Conservation (phyloP, 176 grass and related monocot genomes). For the Aegilops sharonensis region DNA sequence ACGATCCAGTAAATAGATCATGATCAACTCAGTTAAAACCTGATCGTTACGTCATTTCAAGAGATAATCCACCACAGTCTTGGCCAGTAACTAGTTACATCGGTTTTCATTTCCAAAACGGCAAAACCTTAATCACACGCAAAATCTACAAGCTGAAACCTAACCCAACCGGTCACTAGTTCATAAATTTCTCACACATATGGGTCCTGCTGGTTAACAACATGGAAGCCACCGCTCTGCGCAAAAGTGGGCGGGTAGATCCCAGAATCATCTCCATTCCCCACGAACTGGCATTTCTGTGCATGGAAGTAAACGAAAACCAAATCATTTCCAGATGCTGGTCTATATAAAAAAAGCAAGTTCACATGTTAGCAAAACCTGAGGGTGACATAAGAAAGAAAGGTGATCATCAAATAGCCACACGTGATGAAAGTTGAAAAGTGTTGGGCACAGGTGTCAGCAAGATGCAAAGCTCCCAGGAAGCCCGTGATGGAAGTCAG, state of each 20-base stretch:
- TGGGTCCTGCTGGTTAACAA: too few species aligned
- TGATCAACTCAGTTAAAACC: neutral
- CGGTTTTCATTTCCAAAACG: neutral
- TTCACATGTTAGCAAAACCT: constrained; percentile 25
- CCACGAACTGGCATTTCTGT: neutral
- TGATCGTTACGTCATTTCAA: neutral
- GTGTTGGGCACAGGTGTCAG: neutral
- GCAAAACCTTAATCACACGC: neutral
- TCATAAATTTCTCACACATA: neutral
- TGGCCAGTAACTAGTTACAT: neutral
- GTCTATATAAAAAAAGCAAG: neutral
- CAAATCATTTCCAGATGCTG: neutral
- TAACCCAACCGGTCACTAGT: neutral
- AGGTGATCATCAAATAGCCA: constrained; percentile 3
- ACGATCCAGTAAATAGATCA: neutral
- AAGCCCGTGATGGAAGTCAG: constrained; percentile 37
- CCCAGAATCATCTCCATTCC: constrained; percentile 7
- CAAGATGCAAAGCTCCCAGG: constrained; percentile 7
- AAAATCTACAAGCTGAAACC: neutral
- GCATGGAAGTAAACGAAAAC: neutral
- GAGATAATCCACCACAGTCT: neutral
- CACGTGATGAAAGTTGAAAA: constrained; percentile 34
- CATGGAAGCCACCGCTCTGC: neutral
- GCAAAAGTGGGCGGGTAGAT: neutral
- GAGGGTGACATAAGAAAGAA: neutral